Base-by-base conservation (phyloP, 2,329 filamentous ascomycete species). In the Penicillium sumatraense region DNA sequence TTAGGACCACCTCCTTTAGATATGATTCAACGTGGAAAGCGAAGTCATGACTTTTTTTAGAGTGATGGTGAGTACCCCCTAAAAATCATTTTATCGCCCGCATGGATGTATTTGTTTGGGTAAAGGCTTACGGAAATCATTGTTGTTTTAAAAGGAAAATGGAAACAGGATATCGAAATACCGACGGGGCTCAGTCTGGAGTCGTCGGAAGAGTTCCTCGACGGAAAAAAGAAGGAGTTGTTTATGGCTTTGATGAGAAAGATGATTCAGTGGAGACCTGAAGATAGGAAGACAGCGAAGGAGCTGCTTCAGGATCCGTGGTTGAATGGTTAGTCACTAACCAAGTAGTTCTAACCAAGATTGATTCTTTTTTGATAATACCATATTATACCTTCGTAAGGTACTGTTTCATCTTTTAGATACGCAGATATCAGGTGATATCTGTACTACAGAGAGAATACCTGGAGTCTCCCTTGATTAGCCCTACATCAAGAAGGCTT, bases 1-100 rank as follows among this genome's bases (percentile, higher is more conserved):
- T 68, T 82, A 10, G 79, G 79, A 0, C 68, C 67, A 11, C 78
- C 78, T 16, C 77, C 78, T 5, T 56, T 67, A 4, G 61, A 63
- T 10, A 61, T 79, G 6, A 64, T 78, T 42, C 16, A 61, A 2
- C 59, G 59, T n/a, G 74, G 73, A 6, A 64, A 63, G 23, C 58
- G 59, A 23, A 77, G 66, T 16, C 57, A 60, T 36, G 75, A 76
- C 49, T 80, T 77, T 60, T 79, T 79, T 51, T 68, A 72, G 2
- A 62, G 72, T n/a, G 59, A 72, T 35, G 75, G 75, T 75, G 66
- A 35, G 31, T n/a, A 35, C 11, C 7, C 27, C 27, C 11, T 29
- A 29, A 51, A 52, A 52, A 51, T 56, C 11, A 10, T 38, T 13
- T 53, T 49, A 18, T 53, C 2, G 23, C 36, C 11, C 18, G n/a